Base-by-base conservation (phyloP, 257 asterid genomes). In the Thymus quinquecostatus region DNA sequence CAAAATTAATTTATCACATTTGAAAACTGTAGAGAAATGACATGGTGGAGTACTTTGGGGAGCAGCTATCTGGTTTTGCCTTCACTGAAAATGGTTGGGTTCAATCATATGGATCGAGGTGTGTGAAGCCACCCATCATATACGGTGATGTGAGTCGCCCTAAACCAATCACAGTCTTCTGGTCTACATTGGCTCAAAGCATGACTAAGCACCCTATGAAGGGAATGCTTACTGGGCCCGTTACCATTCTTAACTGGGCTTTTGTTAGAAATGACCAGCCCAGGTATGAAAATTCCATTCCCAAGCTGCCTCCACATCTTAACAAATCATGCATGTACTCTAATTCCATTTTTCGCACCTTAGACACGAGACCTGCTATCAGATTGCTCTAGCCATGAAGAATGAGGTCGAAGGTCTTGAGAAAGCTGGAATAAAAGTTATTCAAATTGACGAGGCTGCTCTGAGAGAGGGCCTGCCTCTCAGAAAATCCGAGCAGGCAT, bases 161-260 rank as follows among this genome's bases (percentile, higher is more conserved):
- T 28, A 87, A 83, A 36, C 66, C 96, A 82, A 91, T 91, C 91
- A 91, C 96, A 0, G 96, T 91, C 79, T 89, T 84, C 80, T 91
- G 97, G 97, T 91, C 96, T 57, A 76, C 85, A 1, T 53, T 75
- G 41, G 96, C 96, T 67, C 97, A 89, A 69, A 82, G 92, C 89
- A 86, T 91, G 96, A 87, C 96, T 36, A 79, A 81, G 82, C 84
- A 85, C 79, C 97, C 96, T 33, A 87, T 91, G 92, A 91, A 91
- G 81, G 97, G 96, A 68, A 91, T 91, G 96, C 97, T 91, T 74
- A 91, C 97, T 0, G 96, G 97, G 80, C 97, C 97, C 21, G 96
- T 89, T 45, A 91, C 97, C 66, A 87, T 91, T 57, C 89, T 89
- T 67, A 91, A 91, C 79, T 91, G 96, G 96, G 88, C 97, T 38